These are phyloP conservation scores for Talaromyces sp. DNA, from an alignment of 2,329 filamentous ascomycete genomes.

Conservation along the genomic window DNA sequence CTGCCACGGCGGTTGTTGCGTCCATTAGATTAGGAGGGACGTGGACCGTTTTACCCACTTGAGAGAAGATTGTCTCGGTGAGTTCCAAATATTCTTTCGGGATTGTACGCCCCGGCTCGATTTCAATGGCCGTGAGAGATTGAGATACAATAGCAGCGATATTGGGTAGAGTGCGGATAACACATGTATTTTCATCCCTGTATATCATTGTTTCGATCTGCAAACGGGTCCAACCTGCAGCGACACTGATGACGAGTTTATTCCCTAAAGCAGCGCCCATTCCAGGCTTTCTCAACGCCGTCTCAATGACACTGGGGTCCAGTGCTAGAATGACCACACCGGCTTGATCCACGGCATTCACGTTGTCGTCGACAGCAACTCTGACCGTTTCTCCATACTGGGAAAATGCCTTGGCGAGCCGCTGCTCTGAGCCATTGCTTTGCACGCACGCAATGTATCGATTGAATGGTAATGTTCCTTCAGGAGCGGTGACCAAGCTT, in stretches of 20 bases:
- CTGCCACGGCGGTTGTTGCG: conserved; percentile 2
- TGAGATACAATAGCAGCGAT: conserved; percentile 1
- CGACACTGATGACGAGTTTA: neutral
- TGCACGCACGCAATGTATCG: neutral
- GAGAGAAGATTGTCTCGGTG: neutral
- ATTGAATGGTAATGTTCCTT: neutral
- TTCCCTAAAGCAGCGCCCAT: neutral
- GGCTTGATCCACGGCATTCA: neutral
- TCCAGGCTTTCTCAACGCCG: neutral
- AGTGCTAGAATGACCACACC: neutral
- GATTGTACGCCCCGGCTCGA: neutral
- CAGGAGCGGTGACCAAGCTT: neutral
- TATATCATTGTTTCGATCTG: neutral
- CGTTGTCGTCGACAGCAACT: neutral
- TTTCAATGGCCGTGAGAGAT: conserved; percentile 2
- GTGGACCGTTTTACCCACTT: conserved; percentile 2
- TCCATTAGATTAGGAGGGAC: conserved; percentile 3
- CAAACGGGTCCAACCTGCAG: neutral
- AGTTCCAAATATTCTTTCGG: neutral
- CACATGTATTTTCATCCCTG: neutral
- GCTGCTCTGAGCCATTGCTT: neutral
- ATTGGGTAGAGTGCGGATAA: conserved; percentile 6
- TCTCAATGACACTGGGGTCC: neutral
- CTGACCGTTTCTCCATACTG: neutral
- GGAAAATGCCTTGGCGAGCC: neutral